Conservation (phyloP, 306 rosid species). For the Fragaria vesca region DNA sequence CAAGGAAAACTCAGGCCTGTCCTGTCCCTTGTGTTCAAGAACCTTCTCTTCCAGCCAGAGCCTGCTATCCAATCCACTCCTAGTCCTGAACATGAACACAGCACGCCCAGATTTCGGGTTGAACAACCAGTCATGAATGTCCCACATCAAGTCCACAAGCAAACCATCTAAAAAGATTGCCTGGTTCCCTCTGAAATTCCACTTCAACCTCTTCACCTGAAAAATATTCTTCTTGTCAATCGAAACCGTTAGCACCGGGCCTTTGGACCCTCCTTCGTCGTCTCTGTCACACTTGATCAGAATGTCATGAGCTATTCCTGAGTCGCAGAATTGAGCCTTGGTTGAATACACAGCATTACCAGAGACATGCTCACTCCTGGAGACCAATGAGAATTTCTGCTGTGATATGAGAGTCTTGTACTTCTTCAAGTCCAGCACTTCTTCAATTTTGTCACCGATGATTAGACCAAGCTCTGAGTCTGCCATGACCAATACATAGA, state of each 20-base stretch:
- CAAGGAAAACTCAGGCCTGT: constrained; percentile 57
- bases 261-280: constrained; percentile 38
- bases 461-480: constrained; percentile 50
- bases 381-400: constrained; percentile 43
- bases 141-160: constrained; percentile 97
- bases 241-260: constrained; percentile 43
- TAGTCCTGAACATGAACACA: constrained; percentile 79
- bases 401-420: background rate
- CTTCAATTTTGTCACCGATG: constrained; percentile 57
- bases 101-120: constrained; percentile 44
- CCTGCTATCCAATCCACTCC: constrained; percentile 76
- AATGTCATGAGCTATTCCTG: constrained; percentile 57
- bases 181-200: constrained; percentile 97
- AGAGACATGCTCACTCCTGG: constrained; percentile 52
- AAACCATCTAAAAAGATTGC: constrained; percentile 78
- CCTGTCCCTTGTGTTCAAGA: constrained; percentile 39
- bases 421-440: constrained; percentile 8
- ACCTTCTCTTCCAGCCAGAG: constrained; percentile 83
- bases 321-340: constrained; percentile 53
- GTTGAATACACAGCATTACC: constrained; percentile 51
- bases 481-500: constrained; percentile 48
- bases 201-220: constrained; percentile 65
- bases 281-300: constrained; percentile 52
- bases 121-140: constrained; percentile 85
- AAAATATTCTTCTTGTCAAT: constrained; percentile 63